Conservation (phyloP, 768 basidiomycete species). For the Chalciporus sphaerocephalus region DNA sequence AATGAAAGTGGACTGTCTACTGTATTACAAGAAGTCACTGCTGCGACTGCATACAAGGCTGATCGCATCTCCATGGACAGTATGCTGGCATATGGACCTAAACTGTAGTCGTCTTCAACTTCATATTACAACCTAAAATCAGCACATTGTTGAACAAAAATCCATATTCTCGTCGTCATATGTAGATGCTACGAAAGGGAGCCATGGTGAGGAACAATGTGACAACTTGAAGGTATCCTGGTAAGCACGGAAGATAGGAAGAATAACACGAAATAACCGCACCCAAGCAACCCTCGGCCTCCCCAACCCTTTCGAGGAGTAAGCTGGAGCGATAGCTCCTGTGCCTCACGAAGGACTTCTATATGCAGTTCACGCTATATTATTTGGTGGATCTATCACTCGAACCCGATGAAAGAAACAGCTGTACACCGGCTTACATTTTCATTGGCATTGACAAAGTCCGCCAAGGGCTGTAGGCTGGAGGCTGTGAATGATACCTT, state of each 20-base stretch:
- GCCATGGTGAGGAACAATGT: slow-evolving; percentile 51
- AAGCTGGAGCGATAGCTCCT: slow-evolving; percentile 48
- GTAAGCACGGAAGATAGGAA: slow-evolving; percentile 4
- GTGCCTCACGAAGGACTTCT: slow-evolving; percentile 49
- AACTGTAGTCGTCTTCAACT: slow-evolving; percentile 10
- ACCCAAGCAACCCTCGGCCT: slow-evolving; percentile 83
- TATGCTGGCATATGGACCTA: slow-evolving; percentile 16
- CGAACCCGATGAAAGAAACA: neutral
- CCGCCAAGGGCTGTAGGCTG: slow-evolving; percentile 66
- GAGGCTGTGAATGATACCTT: slow-evolving; percentile 46
- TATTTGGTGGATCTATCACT: slow-evolving; percentile 7
- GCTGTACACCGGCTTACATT: slow-evolving; percentile 48
- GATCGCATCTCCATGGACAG: slow-evolving; percentile 16
- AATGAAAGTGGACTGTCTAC: slow-evolving; percentile 33
- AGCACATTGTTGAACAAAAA: neutral
- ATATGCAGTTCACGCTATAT: slow-evolving; percentile 55
- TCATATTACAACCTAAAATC: neutral
- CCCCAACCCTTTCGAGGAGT: slow-evolving; percentile 79
- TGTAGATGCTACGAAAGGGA: neutral
- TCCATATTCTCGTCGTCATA: neutral
- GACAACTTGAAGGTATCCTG: slow-evolving; percentile 41
- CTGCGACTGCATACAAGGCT: neutral
- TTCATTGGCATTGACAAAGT: slow-evolving; percentile 72
- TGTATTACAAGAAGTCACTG: slow-evolving; percentile 23
- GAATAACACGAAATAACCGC: slow-evolving; percentile 18